phyloP scores from a whole-genome alignment of 1,139 yeast species.

The Citeromyces hawaiiensis region DNA sequence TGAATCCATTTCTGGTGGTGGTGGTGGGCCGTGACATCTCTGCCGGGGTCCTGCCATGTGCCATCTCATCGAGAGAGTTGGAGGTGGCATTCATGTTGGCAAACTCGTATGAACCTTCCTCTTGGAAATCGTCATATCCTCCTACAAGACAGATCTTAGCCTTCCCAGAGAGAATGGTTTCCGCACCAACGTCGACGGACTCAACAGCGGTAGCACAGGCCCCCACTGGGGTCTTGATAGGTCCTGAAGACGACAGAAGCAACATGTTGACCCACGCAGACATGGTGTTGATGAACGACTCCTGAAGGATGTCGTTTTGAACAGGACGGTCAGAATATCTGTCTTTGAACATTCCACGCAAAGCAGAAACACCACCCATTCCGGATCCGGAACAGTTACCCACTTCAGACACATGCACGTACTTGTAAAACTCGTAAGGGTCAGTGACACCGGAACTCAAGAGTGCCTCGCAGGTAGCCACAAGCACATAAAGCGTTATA shows the following conservation, averaged over 20 bases:
- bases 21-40: constrained; percentile 99
- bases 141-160: constrained; percentile 96
- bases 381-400: constrained; percentile 99
- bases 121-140: constrained; percentile 99
- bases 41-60: constrained; percentile 92
- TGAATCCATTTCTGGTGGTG: constrained; percentile 90
- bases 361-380: constrained; percentile 98
- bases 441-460: constrained; percentile 91
- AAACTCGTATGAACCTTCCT: constrained; percentile 95
- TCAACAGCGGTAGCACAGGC: constrained; percentile 99
- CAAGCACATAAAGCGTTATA: constrained; percentile 83
- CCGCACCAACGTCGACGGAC: constrained; percentile 92
- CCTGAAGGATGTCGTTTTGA: constrained; percentile 93
- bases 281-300: constrained; percentile 97
- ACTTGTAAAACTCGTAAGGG: constrained; percentile 96
- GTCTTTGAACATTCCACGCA: constrained; percentile 96
- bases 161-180: constrained; percentile 82
- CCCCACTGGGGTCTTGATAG: constrained; percentile 97
- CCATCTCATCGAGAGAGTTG: constrained; percentile 74
- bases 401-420: constrained; percentile 94
- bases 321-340: constrained; percentile 87
- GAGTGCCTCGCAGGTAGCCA: constrained; percentile 89
- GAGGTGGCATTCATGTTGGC: constrained; percentile 99
- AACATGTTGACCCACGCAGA: constrained; percentile 99
- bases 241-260: constrained; percentile 94